Base-by-base conservation (phyloP, 768 basidiomycete species). In the Lyophyllum atratum region DNA sequence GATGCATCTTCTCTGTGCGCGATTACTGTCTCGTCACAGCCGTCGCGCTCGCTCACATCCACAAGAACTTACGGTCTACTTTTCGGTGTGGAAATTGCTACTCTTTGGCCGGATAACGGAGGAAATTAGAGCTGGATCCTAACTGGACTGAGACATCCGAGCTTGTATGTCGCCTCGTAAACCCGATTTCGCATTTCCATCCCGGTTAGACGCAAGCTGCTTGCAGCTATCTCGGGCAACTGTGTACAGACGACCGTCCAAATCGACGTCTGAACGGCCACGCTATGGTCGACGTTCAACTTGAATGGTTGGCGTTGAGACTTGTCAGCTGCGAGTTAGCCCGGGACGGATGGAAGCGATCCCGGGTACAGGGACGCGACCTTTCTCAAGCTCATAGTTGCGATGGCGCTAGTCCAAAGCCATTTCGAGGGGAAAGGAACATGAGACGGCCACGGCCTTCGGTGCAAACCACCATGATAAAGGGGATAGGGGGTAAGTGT, bases 211-310 rank as follows among this genome's bases (percentile, higher is more conserved):
- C 96, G 0, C 81, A 93, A 50, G 80, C 91, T 1, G 97, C 97
- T 5, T 98, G 95, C 69, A 87, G 89, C 55, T 97, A 95, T 70
- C 75, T 99, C 49, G 95, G 95, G 65, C 90, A 94, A 40, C 79
- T 96, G 4, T 98, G 95, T 65, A 85, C 84, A 6, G 92, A 93
- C 56, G 97, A 99, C n/a, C n/a, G n/a, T n/a, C n/a, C n/a, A n/a
- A n/a, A n/a, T n/a, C n/a, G n/a, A n/a, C n/a, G n/a, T n/a, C n/a
- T n/a, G n/a, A n/a, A n/a, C n/a, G n/a, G n/a, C n/a, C n/a, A n/a
- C n/a, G n/a, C n/a, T n/a, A n/a, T n/a, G n/a, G n/a, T n/a, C n/a
- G n/a, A n/a, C n/a, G n/a, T n/a, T n/a, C n/a, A n/a, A n/a, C n/a
- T n/a, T n/a, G n/a, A n/a, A n/a, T n/a, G n/a, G n/a, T n/a, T n/a